A percentile compares a stretch with the other conserved stretches of the same genome.
Evolutionary conservation across 1,284 basidiomycete genomes (phyloP).

Genomic region (Austropuccinia psidii): DNA sequence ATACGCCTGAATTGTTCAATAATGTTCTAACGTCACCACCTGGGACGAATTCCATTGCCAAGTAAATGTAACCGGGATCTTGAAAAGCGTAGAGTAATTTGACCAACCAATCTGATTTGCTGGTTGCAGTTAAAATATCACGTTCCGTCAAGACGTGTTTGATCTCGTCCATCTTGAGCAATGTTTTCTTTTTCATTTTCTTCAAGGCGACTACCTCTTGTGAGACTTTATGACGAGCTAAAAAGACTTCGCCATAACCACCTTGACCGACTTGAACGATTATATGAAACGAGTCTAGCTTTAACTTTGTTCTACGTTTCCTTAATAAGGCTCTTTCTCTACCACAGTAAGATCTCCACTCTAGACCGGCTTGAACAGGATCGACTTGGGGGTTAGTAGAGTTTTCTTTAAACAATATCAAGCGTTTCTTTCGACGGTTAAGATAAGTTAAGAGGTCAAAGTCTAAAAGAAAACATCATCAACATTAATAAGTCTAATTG

Average conservation of each 20-base stretch:
- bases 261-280: conserved; percentile 95
- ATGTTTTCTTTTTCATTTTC: conserved; percentile 85
- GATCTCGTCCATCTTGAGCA: conserved; percentile 96
- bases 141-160: conserved; percentile 92
- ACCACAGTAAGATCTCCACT: conserved; percentile 82
- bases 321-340: conserved; percentile 83
- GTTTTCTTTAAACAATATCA: conserved; percentile 48
- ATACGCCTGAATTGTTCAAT: conserved; percentile 87
- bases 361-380: conserved; percentile 50
- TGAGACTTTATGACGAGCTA: conserved; percentile 81
- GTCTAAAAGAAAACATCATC: conserved; percentile 31
- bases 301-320: conserved; percentile 73
- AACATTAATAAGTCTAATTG: neutral
- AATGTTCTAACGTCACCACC: conserved; percentile 92
- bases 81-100: conserved; percentile 88
- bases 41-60: conserved; percentile 97
- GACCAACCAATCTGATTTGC: conserved; percentile 87
- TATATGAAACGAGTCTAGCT: conserved; percentile 82
- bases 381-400: conserved; percentile 9
- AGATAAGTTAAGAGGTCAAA: conserved; percentile 81
- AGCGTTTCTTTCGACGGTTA: conserved; percentile 69
- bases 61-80: conserved; percentile 76
- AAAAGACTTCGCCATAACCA: conserved; percentile 89
- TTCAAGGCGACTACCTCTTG: conserved; percentile 91
- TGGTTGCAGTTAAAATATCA: conserved; percentile 84